Evolutionary conservation across 441 rosid genomes (phyloP).

Genomic region (Iberis amara): DNA sequence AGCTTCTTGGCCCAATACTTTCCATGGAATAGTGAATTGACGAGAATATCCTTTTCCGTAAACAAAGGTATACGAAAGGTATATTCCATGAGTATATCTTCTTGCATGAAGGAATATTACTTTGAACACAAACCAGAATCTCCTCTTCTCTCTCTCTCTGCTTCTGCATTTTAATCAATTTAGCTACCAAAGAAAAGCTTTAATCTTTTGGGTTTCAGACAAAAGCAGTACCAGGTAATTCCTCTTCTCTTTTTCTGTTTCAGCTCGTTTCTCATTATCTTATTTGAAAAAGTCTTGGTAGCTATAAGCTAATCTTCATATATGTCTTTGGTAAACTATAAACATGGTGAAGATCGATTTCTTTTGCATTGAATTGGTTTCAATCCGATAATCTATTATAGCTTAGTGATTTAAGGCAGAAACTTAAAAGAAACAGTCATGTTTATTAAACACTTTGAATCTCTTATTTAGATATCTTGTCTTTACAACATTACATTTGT

Average conservation of each 20-base stretch:
- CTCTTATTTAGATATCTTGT: no score
- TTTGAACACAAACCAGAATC: slow-evolving; percentile 14
- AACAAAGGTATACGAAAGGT: slow-evolving; percentile 8
- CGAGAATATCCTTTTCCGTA: background rate
- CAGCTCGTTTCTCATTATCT: slow-evolving; percentile 4
- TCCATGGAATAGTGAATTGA: background rate
- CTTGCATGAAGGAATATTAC: slow-evolving; percentile 31
- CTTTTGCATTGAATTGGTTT: background rate
- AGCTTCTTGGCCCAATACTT: slow-evolving; percentile 8
- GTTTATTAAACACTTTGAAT: no score
- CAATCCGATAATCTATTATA: background rate
- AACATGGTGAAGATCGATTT: slow-evolving; percentile 11
- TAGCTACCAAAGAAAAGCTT: background rate
- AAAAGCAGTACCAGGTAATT: slow-evolving; percentile 27
- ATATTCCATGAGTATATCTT: slow-evolving; percentile 29
- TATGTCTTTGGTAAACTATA: background rate
- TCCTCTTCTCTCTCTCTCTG: slow-evolving; percentile 4
- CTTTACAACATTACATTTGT: slow-evolving; percentile 1
- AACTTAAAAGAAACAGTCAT: no score
- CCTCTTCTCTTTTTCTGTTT: slow-evolving; percentile 13
- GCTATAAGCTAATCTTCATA: background rate
- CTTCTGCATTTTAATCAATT: no score
- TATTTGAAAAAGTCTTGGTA: background rate
- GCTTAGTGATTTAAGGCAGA: background rate
- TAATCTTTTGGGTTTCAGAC: slow-evolving; percentile 15